These are phyloP conservation scores for Eurotiales sp. DNA, from an alignment of 2,329 filamentous ascomycete species.

Conservation along the genomic window DNA sequence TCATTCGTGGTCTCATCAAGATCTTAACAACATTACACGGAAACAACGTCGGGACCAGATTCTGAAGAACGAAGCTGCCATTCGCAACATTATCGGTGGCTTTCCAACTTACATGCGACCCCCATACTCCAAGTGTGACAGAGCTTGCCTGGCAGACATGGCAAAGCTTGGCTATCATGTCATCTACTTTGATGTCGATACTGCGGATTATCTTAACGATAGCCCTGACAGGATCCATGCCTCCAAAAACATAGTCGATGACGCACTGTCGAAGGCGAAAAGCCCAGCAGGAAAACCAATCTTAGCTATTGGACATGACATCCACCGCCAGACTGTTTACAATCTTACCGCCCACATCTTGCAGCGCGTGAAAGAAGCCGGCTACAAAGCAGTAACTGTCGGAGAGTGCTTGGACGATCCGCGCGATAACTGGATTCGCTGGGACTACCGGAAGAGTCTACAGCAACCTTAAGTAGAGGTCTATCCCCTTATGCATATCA, in stretches of 20 bases:
- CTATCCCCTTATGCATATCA: neutral
- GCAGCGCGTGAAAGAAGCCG: slow-evolving; percentile 24
- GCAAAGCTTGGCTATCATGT: slow-evolving; percentile 48
- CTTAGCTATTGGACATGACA: slow-evolving; percentile 41
- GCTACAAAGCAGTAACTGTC: slow-evolving; percentile 39
- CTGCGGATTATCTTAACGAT: slow-evolving; percentile 43
- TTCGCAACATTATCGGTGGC: slow-evolving; percentile 46
- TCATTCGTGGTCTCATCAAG: slow-evolving; percentile 51
- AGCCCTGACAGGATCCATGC: slow-evolving; percentile 33
- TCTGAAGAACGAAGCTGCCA: slow-evolving; percentile 45
- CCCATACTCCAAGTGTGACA: slow-evolving; percentile 44
- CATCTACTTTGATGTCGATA: slow-evolving; percentile 46
- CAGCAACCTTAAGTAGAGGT: neutral
- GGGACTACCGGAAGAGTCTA: slow-evolving; percentile 25
- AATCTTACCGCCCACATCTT: slow-evolving; percentile 42
- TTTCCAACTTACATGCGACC: slow-evolving; percentile 54
- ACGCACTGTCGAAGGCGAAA: slow-evolving; percentile 23
- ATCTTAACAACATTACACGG: slow-evolving; percentile 39
- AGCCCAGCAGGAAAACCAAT: slow-evolving; percentile 30
- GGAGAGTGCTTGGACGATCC: slow-evolving; percentile 42
- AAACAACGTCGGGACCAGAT: slow-evolving; percentile 41
- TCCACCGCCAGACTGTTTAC: slow-evolving; percentile 41
- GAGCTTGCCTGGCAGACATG: slow-evolving; percentile 40
- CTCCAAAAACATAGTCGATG: slow-evolving; percentile 40
- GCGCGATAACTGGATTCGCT: slow-evolving; percentile 39